A percentile compares a stretch with the other conserved stretches of the same genome.
phyloP scores from a whole-genome alignment of 1,284 basidiomycete genomes.

The Ganoderma resinaceum region DNA sequence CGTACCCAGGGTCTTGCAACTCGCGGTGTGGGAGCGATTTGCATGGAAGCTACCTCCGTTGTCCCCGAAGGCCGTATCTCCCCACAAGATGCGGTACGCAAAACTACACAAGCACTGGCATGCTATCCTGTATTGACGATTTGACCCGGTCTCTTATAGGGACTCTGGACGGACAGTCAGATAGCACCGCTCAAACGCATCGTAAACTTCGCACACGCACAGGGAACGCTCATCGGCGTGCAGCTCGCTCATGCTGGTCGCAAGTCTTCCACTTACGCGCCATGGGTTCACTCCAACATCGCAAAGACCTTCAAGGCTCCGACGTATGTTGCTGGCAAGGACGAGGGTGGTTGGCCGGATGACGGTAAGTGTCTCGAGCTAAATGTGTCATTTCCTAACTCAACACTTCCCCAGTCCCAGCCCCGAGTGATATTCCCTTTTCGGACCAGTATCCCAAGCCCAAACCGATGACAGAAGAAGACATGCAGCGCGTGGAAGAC shows the following conservation, averaged over 20 bases:
- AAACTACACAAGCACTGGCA: background rate
- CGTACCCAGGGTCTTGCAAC: slow-evolving; percentile 56
- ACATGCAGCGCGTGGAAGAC: slow-evolving; percentile 68
- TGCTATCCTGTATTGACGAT: background rate
- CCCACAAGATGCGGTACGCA: slow-evolving; percentile 44
- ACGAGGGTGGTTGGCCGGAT: slow-evolving; percentile 76
- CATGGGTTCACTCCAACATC: slow-evolving; percentile 56
- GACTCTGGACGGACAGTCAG: slow-evolving; percentile 83
- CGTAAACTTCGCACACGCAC: slow-evolving; percentile 79
- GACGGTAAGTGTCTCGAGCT: slow-evolving; percentile 42
- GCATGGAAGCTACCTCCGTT: slow-evolving; percentile 65
- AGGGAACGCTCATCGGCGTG: slow-evolving; percentile 75
- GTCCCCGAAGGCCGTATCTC: slow-evolving; percentile 69
- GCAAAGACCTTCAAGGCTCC: slow-evolving; percentile 35
- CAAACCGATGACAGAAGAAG: slow-evolving; percentile 56
- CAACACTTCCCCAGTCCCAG: slow-evolving; percentile 42
- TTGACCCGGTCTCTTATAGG: slow-evolving; percentile 39
- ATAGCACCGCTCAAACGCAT: slow-evolving; percentile 71
- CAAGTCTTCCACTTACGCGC: slow-evolving; percentile 67
- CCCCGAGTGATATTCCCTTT: slow-evolving; percentile 62
- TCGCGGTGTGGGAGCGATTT: slow-evolving; percentile 68
- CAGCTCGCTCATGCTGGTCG: slow-evolving; percentile 86
- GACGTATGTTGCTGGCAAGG: slow-evolving; percentile 46
- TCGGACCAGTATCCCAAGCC: slow-evolving; percentile 56
- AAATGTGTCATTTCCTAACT: background rate